A percentile compares a stretch with the other conserved stretches of the same genome.
These are phyloP conservation scores for Tuber aestivum DNA, from an alignment of 495 filamentous ascomycete genomes.

Conservation along the genomic window DNA sequence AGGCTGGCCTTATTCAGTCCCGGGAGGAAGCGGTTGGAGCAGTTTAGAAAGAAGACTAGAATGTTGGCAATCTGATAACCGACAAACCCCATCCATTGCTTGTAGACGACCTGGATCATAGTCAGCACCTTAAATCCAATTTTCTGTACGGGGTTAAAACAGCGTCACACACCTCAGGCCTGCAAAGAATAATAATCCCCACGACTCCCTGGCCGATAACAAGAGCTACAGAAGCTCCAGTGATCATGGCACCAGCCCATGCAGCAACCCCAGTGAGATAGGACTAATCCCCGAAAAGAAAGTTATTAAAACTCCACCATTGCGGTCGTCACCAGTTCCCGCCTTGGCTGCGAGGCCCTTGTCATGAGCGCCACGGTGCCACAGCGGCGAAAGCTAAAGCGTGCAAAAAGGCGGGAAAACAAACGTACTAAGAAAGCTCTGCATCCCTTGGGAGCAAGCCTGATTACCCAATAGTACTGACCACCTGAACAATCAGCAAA, in stretches of 20 bases:
- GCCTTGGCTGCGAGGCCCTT: neutral
- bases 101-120: conserved; percentile 21
- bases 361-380: neutral
- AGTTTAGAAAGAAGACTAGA: conserved; percentile 31
- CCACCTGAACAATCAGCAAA: conserved; percentile 19
- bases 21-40: conserved; percentile 22
- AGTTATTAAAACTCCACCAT: neutral
- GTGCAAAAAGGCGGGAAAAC: neutral
- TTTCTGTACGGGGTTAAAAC: neutral
- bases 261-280: conserved; percentile 32
- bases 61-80: conserved; percentile 31
- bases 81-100: conserved; percentile 33
- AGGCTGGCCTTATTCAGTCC: conserved; percentile 27
- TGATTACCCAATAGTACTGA: conserved; percentile 36
- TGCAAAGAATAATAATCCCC: conserved; percentile 34
- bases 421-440: conserved; percentile 29
- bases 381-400: neutral
- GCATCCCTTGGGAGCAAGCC: conserved; percentile 21
- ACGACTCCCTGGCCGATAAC: conserved; percentile 30
- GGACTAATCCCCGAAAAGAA: conserved; percentile 13
- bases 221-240: conserved; percentile 28
- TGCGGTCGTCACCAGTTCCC: neutral
- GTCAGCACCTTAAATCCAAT: conserved; percentile 11
- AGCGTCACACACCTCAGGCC: conserved; percentile 18
- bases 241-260: conserved; percentile 35